Percentiles rank a stretch among this genome's conserved stretches.
These are phyloP conservation scores for Bertia moriformis DNA, from an alignment of 2,329 filamentous ascomycete genomes.

Conservation along the genomic window DNA sequence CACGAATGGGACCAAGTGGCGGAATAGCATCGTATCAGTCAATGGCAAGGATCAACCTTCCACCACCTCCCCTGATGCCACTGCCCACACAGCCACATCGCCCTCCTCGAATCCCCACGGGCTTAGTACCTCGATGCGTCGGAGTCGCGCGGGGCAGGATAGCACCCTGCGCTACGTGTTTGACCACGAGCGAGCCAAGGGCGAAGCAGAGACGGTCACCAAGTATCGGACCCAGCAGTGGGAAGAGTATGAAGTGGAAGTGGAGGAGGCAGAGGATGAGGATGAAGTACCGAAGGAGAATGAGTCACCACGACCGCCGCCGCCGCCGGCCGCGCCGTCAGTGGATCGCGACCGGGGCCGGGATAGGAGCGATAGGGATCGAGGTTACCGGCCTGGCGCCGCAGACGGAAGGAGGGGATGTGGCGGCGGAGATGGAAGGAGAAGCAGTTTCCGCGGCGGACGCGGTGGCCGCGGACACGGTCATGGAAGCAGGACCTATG, in stretches of 20 bases:
- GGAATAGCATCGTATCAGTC: conserved; percentile 4
- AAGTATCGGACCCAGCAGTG: conserved; percentile 60
- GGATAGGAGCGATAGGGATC: no score
- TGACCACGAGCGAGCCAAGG: conserved; percentile 58
- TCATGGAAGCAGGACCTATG: no score
- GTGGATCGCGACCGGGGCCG: no score
- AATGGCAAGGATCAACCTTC: conserved; percentile 7
- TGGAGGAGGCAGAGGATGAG: conserved; percentile 62
- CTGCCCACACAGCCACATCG: conserved; percentile 2
- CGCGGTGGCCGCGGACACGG: no score
- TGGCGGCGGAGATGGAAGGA: no score
- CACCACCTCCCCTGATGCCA: conserved; percentile 15
- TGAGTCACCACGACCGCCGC: no score
- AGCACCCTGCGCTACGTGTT: conserved; percentile 84
- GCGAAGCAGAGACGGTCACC: conserved; percentile 54
- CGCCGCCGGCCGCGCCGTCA: no score
- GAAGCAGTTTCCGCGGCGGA: no score
- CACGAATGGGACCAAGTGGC: no score
- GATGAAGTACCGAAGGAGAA: no score
- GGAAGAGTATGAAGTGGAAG: conserved; percentile 64
- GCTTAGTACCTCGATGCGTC: conserved; percentile 22
- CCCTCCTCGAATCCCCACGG: conserved; percentile 11
- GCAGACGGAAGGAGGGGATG: no score
- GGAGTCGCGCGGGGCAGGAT: conserved; percentile 32
- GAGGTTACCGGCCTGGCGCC: no score